A percentile compares a stretch with the other conserved stretches of the same genome.
These are phyloP conservation scores for Volvox reticuliferus DNA, from an alignment of 139 green algal genomes.

Conservation along the genomic window DNA sequence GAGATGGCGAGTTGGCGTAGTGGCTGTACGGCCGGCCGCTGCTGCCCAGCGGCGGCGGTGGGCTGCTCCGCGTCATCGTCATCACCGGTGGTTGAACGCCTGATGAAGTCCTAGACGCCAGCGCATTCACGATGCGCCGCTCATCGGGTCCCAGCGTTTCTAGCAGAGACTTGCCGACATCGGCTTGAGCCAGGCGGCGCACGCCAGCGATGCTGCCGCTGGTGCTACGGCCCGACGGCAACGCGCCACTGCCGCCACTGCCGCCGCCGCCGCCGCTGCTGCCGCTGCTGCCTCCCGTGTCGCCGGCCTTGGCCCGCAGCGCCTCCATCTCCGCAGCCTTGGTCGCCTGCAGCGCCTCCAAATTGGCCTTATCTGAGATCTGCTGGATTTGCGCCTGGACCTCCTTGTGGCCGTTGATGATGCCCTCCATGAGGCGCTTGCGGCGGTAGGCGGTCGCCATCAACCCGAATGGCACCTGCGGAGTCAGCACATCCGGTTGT, in stretches of 20 bases:
- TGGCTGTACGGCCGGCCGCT: slow-evolving; percentile 4
- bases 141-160: slow-evolving; percentile 39
- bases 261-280: too few species aligned
- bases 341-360: slow-evolving; percentile 65
- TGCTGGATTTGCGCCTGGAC: slow-evolving; percentile 64
- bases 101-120: background rate
- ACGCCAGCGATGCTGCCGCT: background rate
- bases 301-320: slow-evolving; percentile 11
- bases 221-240: background rate
- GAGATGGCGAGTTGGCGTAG: slow-evolving; percentile 42
- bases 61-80: background rate
- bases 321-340: slow-evolving; percentile 45
- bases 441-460: slow-evolving; percentile 79
- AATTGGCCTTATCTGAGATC: slow-evolving; percentile 65
- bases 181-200: slow-evolving; percentile 2
- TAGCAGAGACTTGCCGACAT: slow-evolving; percentile 37
- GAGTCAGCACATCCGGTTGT: too few species aligned
- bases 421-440: slow-evolving; percentile 82
- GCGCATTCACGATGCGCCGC: slow-evolving; percentile 35
- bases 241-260: background rate
- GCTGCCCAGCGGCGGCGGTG: background rate
- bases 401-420: slow-evolving; percentile 78
- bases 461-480: slow-evolving; percentile 73
- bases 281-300: background rate
- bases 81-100: background rate